Evolutionary conservation across 495 filamentous ascomycete species (phyloP), one percentile per base, ranked within the genome.

Genomic region (Aspergillus conjunctus): DNA sequence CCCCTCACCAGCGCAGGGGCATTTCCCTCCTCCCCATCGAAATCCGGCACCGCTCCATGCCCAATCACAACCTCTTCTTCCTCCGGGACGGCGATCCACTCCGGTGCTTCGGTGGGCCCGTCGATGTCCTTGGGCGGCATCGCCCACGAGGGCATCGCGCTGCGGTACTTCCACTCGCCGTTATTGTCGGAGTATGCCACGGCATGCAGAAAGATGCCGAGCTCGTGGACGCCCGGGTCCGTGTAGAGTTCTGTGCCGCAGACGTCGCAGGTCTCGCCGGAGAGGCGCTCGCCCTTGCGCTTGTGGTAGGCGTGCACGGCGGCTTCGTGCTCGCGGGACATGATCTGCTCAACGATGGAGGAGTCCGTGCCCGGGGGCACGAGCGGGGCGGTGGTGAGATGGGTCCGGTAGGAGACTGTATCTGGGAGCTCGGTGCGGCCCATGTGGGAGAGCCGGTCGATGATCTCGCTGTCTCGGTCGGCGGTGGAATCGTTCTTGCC

Each of bases 161-260:
- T 96, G 68, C 88, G 84, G 73, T 97, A 98, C 43, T 83, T 84
- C 94, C 94, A 98, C 15, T 80, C 76, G 8, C 92, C 93, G 9
- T 85, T 83, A 17, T 81, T 81, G 73, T 91, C 91, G 51, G 92
- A 88, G 68, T 98, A 98, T 31, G 89, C 84, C 56, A 88, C 85
- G 34, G 93, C 93, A 76, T 98, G 94, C 49, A 98, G 77, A 82
- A 92, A 98, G 55, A 98, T 88, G 4, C 90, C 91, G 20, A 98
- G 79, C 78, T 98, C 94, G 64, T 97, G 92, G 11, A 78, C 66
- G 1, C 92, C 91, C 0, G 94, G 94, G 69, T 98, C 94, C 11
- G 89, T 92, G 72, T 98, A 98, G 49, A 98, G 77, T 20, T 91
- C 90, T 7, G 94, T 93, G 45, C 87, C 81, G 74, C 94, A 98